A percentile compares a stretch with the other conserved stretches of the same genome.
These are phyloP conservation scores for Hypoxylon sp. DNA, from an alignment of 2,329 filamentous ascomycete genomes.

Conservation along the genomic window DNA sequence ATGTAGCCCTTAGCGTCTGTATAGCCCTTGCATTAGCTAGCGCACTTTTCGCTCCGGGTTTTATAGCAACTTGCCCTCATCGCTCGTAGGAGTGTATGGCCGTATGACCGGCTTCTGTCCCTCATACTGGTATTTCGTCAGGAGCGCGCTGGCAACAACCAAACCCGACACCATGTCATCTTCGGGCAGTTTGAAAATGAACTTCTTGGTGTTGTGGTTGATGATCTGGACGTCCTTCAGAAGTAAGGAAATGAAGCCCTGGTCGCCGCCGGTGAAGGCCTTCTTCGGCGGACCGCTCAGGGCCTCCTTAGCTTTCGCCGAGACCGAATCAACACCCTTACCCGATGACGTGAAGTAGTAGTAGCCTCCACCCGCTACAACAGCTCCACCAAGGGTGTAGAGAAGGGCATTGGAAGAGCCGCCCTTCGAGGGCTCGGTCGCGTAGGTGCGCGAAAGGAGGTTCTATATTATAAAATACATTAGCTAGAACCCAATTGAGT, in stretches of 20 bases:
- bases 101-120: constrained; percentile 89
- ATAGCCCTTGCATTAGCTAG: constrained; percentile 24
- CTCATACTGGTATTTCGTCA: constrained; percentile 93
- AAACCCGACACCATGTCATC: constrained; percentile 88
- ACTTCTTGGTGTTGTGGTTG: constrained; percentile 95
- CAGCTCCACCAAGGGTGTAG: constrained; percentile 72
- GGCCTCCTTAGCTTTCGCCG: constrained; percentile 66
- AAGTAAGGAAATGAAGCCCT: constrained; percentile 88
- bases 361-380: constrained; percentile 70
- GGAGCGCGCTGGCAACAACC: constrained; percentile 84
- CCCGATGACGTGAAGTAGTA: constrained; percentile 70
- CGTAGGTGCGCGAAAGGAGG: constrained; percentile 68
- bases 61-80: constrained; percentile 74
- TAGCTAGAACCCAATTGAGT: constrained; percentile 42
- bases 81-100: constrained; percentile 92
- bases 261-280: constrained; percentile 85
- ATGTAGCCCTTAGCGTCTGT: constrained; percentile 82
- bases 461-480: constrained; percentile 35
- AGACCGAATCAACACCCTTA: constrained; percentile 65
- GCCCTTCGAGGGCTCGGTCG: constrained; percentile 73
- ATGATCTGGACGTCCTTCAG: constrained; percentile 83
- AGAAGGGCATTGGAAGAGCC: constrained; percentile 72
- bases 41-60: background rate
- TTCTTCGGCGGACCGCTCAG: constrained; percentile 61
- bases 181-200: constrained; percentile 90